Percentiles rank a stretch among this genome's conserved stretches.
Evolutionary conservation across 352 stramenopile genomes (phyloP).

Genomic region (Nothophytophthora sp.): DNA sequence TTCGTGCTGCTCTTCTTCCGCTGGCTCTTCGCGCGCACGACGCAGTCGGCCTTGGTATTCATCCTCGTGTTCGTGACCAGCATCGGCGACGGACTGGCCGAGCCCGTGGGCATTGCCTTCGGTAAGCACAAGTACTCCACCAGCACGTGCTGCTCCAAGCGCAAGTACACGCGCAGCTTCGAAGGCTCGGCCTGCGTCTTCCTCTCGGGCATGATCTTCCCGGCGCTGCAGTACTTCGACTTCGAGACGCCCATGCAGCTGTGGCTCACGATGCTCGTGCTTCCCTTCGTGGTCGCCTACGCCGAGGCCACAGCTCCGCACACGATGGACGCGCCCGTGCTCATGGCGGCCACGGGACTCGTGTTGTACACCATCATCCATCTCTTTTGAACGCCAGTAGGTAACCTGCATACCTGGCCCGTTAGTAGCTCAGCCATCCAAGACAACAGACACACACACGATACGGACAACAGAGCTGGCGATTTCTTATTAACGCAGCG

Average conservation of each 20-base stretch:
- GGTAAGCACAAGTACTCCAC: slow-evolving; percentile 87
- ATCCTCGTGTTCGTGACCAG: slow-evolving; percentile 86
- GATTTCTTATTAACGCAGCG: slow-evolving; percentile 27
- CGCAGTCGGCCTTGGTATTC: slow-evolving; percentile 76
- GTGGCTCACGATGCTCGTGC: slow-evolving; percentile 77
- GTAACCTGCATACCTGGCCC: slow-evolving; percentile 9
- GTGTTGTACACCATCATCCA: slow-evolving; percentile 85
- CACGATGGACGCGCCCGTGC: slow-evolving; percentile 86
- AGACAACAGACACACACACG: too few relatives aligned
- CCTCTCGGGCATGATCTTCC: slow-evolving; percentile 83
- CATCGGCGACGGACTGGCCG: slow-evolving; percentile 74
- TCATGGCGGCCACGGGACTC: slow-evolving; percentile 79
- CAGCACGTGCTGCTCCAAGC: slow-evolving; percentile 74
- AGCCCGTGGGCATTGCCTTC: slow-evolving; percentile 78
- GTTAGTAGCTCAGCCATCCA: slow-evolving; percentile 9
- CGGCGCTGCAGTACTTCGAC: slow-evolving; percentile 78
- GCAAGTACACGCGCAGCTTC: slow-evolving; percentile 81
- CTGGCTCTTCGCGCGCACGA: slow-evolving; percentile 79
- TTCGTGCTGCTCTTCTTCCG: slow-evolving; percentile 89
- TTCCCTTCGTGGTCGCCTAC: slow-evolving; percentile 83
- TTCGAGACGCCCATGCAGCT: slow-evolving; percentile 73
- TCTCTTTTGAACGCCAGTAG: slow-evolving; percentile 47
- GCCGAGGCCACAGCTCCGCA: slow-evolving; percentile 84
- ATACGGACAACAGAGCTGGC: slow-evolving; percentile 26
- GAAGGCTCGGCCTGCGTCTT: slow-evolving; percentile 81